Conservation (phyloP, 345 rosid species). For the Hypericum androsaemum region DNA sequence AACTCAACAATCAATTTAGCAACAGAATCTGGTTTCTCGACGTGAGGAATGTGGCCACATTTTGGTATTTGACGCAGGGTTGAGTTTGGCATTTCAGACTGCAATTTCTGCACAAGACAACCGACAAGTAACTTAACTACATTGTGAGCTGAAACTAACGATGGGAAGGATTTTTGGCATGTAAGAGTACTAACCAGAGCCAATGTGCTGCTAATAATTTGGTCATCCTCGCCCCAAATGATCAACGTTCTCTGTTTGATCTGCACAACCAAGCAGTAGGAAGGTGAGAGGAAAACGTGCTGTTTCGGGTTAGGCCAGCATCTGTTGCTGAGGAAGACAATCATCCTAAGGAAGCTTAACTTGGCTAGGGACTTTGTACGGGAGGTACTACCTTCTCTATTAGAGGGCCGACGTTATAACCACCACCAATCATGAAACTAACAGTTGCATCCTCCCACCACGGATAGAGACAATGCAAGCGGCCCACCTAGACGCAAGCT, state of each 20-base stretch:
- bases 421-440: constrained; percentile 76
- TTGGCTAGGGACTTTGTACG: constrained; percentile 3
- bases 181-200: constrained; percentile 48
- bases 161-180: background rate
- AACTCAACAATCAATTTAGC: constrained; percentile 56
- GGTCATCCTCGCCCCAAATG: constrained; percentile 89
- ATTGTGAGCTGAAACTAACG: background rate
- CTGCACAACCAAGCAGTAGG: constrained; percentile 22
- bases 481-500: constrained; percentile 49
- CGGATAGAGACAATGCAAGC: constrained; percentile 72
- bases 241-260: constrained; percentile 66
- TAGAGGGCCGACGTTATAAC: constrained; percentile 53
- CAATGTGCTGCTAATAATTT: constrained; percentile 60
- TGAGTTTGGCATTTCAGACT: constrained; percentile 55
- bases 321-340: background rate
- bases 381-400: constrained; percentile 51
- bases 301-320: no score
- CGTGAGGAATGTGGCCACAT: constrained; percentile 88
- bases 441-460: constrained; percentile 96
- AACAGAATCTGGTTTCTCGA: constrained; percentile 52
- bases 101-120: constrained; percentile 45
- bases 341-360: background rate
- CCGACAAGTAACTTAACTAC: no score
- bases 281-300: background rate
- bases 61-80: constrained; percentile 56